Base-by-base conservation (phyloP, 768 basidiomycete genomes). In the Austroboletus eburneus region DNA sequence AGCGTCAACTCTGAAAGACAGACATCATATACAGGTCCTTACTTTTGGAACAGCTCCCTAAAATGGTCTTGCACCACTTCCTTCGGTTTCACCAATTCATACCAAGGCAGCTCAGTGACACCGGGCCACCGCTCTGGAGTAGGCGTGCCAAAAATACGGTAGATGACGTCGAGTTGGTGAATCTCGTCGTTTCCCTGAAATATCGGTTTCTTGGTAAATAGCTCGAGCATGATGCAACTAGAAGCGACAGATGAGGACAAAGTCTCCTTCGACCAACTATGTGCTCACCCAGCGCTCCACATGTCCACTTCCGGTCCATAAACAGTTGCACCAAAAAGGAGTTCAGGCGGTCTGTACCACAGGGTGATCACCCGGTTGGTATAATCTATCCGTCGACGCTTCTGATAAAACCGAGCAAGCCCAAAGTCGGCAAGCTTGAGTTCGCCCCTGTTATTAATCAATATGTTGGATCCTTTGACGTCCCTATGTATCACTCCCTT, bases 291-390 rank as follows among this genome's bases (percentile, higher is more conserved):
- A 34, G 96, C 96, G 65, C 92, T 95, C 96, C 96, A 99, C 85
- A 98, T 96, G 60, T 99, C 96, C 20, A 99, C 95, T 61, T 95
- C 94, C 5, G 93, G 86, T 3, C 92, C 94, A 69, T 99, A 99
- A 12, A 92, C 81, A 0, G 96, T 99, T 24, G 93, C 90, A 23
- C 96, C 96, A 57, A 97, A 85, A 33, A 99, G 69, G 18, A 99
- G 74, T 61, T 99, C 96, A 9, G 95, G 96, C 5, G 93, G 90
- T 46, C 96, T 79, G 67, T 99, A 99, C 96, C 96, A 98, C 40
- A 96, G 77, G 1, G 96, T 99, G 55, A 99, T 98, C 41, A 99
- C 96, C 25, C 96, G 80, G 65, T 99, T 99, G n/a, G 96, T 99
- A 63, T 99, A 98, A 62, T 99, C 96, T 46, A 83, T 85, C 44